Evolutionary conservation across 192 early-diverging fungal genomes (phyloP), one percentile per base, ranked within the genome.

Genomic region (Geranomyces michiganensis): DNA sequence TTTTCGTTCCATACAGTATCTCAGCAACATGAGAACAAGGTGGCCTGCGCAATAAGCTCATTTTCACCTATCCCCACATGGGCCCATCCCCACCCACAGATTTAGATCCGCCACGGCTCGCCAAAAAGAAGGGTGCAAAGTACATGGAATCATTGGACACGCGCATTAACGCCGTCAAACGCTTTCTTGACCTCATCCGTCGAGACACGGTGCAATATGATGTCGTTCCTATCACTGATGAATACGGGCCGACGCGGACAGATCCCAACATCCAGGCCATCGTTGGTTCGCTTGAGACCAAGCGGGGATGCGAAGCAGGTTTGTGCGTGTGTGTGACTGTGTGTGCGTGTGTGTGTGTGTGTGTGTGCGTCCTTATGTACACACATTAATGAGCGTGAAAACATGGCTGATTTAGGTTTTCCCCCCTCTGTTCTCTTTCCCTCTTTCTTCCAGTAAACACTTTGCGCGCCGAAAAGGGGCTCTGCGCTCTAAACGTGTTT

Each of bases 211-310:
- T 93, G 0, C 31, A 68, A 21, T 84, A 80, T 56, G 73, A 87
- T 36, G 82, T 89, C 45, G 89, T 85, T 10, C 90, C 91, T 0
- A 89, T 99, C 32, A 72, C 75, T 26, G 95, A 99, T 77, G 87
- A 85, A 0, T 94, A 87, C 73, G 97, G 97, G 0, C 97, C 97
- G 0, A 95, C 94, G 0, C 81, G 85, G 4, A 85, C 82, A 0
- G 92, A 93, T 36, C 62, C 86, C 0, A 78, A 87, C 0, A 84
- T 99, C 19, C 82, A 90, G 48, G 92, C 90, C 1, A 75, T 99
- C 31, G 92, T 95, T 12, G 90, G 91, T 24, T 94, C 92, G 12
- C 79, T 82, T 26, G 96, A 99, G 67, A 99, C 96, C 0, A 60
- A 85, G 44, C 65, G 76, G 19, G 93, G 91, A n/a, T 92, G 90